phyloP scores from a whole-genome alignment of 805 yeast species.

The Teunomyces aglyptinius region DNA sequence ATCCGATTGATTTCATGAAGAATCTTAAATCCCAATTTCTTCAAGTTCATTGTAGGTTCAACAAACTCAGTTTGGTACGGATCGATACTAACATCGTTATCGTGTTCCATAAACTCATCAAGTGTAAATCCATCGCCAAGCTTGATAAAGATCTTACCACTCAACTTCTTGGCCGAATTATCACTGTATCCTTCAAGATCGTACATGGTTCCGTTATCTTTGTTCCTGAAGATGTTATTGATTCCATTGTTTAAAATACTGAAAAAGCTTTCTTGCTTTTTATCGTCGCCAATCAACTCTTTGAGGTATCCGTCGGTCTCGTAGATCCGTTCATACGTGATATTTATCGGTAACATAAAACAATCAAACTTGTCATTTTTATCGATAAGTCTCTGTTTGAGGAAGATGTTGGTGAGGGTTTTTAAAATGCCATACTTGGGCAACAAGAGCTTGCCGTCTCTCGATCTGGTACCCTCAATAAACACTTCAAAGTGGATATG shows the following conservation, averaged over 20 bases:
- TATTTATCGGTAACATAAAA: slow-evolving; percentile 51
- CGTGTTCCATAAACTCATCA: slow-evolving; percentile 23
- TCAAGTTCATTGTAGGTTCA: slow-evolving; percentile 29
- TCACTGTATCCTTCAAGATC: slow-evolving; percentile 27
- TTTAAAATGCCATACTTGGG: slow-evolving; percentile 64
- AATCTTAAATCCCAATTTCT: slow-evolving; percentile 53
- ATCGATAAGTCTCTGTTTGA: slow-evolving; percentile 31
- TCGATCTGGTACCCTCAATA: slow-evolving; percentile 64
- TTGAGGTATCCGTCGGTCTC: slow-evolving; percentile 54
- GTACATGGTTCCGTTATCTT: slow-evolving; percentile 7
- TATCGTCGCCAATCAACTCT: slow-evolving; percentile 57
- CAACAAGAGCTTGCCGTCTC: slow-evolving; percentile 61
- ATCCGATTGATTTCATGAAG: slow-evolving; percentile 51
- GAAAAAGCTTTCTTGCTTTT: slow-evolving; percentile 49
- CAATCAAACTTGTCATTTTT: slow-evolving; percentile 26
- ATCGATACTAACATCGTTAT: slow-evolving; percentile 5
- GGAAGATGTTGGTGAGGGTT: slow-evolving; percentile 46
- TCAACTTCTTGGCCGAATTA: slow-evolving; percentile 25
- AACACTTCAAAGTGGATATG: slow-evolving; percentile 58
- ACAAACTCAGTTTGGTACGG: slow-evolving; percentile 1
- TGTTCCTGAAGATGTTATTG: slow-evolving; percentile 21
- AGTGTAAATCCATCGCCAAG: slow-evolving; percentile 33
- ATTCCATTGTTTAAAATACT: slow-evolving; percentile 37
- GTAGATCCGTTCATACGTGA: slow-evolving; percentile 59
- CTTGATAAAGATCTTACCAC: slow-evolving; percentile 37